Base-by-base conservation (phyloP, 2,329 filamentous ascomycete species). In the Plectosphaerella plurivora region DNA sequence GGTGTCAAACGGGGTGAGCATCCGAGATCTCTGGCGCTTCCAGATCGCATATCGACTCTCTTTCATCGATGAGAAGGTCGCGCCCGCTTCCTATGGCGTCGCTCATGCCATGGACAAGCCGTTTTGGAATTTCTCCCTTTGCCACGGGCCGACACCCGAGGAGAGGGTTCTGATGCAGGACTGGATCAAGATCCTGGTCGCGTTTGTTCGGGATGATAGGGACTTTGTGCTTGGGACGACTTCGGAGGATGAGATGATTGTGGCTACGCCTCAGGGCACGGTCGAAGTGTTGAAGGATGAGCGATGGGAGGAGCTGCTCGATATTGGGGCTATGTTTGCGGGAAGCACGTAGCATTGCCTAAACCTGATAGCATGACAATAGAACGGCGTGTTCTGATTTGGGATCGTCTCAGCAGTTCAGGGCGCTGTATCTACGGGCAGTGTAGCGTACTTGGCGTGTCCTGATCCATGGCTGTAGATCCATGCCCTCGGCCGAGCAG, bases 61-160 rank as follows among this genome's bases (percentile, higher is more conserved):
- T 0, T 74, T 74, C 48, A 75, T 74, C 45, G 63, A 64, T 11
- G 66, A 73, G 4, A 64, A 65, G 9, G 55, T 72, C 3, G 70
- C 70, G 1, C 71, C 72, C 0, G 57, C 53, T 10, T 63, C 61
- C 0, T 68, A 62, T 55, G 67, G 68, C 1, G 66, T 69, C 1
- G 60, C 63, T 0, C 71, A 74, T 55, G 68, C 68, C 5, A 73
- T 72, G 71, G 71, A 74, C 39, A 67, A 65, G 45, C 69, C 71
- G 0, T 65, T 74, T 22, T 74, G 71, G 71, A 74, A 73, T 49
- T 75, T 69, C 53, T 65, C 69, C 0, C 67, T 74, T 11, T 61
- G 64, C 45, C 67, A 73, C 52, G 67, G 69, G 0, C 71, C 71
- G 5, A 73, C 64, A 0, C 35, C 53, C 0, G 52, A 60, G 11